Conservation (phyloP, 1,139 yeast species). For the Candida tropicalis region DNA sequence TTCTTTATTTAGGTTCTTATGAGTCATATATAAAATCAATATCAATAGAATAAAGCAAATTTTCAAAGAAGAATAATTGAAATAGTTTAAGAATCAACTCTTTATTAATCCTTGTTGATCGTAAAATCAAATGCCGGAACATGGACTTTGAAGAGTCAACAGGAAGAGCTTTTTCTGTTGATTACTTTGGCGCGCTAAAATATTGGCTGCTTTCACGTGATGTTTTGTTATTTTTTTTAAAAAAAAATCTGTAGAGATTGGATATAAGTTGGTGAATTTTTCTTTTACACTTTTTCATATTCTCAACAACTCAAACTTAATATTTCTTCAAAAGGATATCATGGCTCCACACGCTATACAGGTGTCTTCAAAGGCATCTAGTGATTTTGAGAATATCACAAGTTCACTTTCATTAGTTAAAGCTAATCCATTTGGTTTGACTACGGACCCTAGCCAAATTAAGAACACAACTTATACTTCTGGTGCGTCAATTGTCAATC, state of each 20-base stretch:
- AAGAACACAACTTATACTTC: slow-evolving; percentile 57
- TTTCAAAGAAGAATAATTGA: too few species aligned
- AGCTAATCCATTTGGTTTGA: slow-evolving; percentile 57
- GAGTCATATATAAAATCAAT: too few species aligned
- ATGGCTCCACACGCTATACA: slow-evolving; percentile 12
- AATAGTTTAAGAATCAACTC: too few species aligned
- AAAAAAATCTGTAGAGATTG: too few species aligned
- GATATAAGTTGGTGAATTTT: too few species aligned
- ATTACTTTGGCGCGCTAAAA: neutral
- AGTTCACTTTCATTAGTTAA: slow-evolving; percentile 15
- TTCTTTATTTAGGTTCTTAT: too few species aligned
- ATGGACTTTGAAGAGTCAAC: neutral
- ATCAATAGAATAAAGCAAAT: too few species aligned
- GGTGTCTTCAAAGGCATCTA: neutral
- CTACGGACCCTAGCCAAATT: slow-evolving; percentile 57
- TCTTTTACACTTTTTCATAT: neutral
- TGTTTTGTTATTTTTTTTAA: neutral
- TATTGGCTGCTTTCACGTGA: slow-evolving; percentile 8
- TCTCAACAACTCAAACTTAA: neutral
- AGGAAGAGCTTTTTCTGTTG: neutral
- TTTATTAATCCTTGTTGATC: too few species aligned
- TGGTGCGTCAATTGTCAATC: slow-evolving; percentile 66
- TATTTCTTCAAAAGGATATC: slow-evolving; percentile 1
- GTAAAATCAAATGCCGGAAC: slow-evolving; percentile 1
- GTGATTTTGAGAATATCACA: slow-evolving; percentile 8